Percentiles rank a stretch among this genome's conserved stretches.
These are phyloP conservation scores for Pseudocercospora fuligena DNA, from an alignment of 2,329 filamentous ascomycete genomes.

Conservation along the genomic window DNA sequence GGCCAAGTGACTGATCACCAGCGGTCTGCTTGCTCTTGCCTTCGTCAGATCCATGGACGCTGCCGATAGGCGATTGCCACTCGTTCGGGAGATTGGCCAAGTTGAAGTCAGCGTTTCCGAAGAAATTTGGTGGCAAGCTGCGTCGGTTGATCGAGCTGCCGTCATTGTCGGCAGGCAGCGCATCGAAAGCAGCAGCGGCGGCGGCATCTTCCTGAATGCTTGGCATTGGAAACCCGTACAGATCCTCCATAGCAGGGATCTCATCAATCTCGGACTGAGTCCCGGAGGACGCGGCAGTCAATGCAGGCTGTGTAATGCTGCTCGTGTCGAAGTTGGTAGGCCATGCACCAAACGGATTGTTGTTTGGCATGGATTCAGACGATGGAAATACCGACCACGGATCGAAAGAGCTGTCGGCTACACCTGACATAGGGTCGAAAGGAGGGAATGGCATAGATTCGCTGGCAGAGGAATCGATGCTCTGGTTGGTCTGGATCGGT, in stretches of 20 bases:
- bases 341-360: conserved; percentile 42
- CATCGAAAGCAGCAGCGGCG: conserved; percentile 23
- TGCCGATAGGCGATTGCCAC: conserved; percentile 28
- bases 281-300: conserved; percentile 46
- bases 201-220: conserved; percentile 38
- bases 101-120: conserved; percentile 34
- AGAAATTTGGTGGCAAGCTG: conserved; percentile 41
- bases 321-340: conserved; percentile 33
- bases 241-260: conserved; percentile 41
- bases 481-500: conserved; percentile 32
- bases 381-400: conserved; percentile 39
- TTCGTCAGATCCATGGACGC: conserved; percentile 17
- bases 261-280: conserved; percentile 46
- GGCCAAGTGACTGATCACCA: conserved; percentile 18
- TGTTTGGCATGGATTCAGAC: conserved; percentile 38
- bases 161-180: conserved; percentile 18
- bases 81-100: conserved; percentile 26
- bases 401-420: conserved; percentile 36
- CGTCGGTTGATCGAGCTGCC: conserved; percentile 34
- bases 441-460: conserved; percentile 29
- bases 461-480: conserved; percentile 31
- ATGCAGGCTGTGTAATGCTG: conserved; percentile 40
- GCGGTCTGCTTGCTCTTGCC: conserved; percentile 23
- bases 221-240: conserved; percentile 38
- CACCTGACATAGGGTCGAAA: conserved; percentile 35